Evolutionary conservation across 805 yeast species (phyloP).

Genomic region (Hanseniaspora opuntiae): DNA sequence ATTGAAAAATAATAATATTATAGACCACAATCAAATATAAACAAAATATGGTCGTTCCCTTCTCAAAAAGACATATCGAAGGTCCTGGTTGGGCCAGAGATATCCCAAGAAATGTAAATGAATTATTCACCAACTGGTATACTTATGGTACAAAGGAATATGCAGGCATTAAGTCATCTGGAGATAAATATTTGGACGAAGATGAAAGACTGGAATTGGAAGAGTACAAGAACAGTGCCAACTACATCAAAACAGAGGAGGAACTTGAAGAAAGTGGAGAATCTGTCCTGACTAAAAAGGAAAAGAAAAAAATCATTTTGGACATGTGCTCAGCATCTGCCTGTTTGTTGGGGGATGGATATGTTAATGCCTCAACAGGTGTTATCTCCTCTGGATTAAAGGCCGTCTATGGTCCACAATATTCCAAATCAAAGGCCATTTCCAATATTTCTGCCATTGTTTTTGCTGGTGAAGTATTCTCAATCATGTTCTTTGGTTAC

Average conservation of each 20-base stretch:
- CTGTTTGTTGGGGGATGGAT: conserved; percentile 74
- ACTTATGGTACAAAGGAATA: conserved; percentile 5
- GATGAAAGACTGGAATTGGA: conserved; percentile 6
- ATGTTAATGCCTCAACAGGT: conserved; percentile 72
- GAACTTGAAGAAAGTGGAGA: conserved; percentile 1
- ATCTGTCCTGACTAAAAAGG: not conserved
- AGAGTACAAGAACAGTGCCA: conserved; percentile 2
- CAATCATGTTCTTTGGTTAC: conserved; percentile 70
- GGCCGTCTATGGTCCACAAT: conserved; percentile 50
- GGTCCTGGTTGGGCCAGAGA: conserved; percentile 31
- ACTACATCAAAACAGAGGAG: conserved; percentile 4
- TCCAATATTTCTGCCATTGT: conserved; percentile 77
- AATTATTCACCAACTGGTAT: conserved; percentile 18
- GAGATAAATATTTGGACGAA: not conserved
- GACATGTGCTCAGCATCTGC: conserved; percentile 12
- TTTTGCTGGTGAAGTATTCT: conserved; percentile 83
- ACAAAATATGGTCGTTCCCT: not conserved
- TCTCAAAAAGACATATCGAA: conserved; percentile 15
- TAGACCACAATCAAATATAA: no score
- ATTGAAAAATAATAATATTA: no score
- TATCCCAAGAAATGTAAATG: conserved; percentile 32
- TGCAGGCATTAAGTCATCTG: not conserved
- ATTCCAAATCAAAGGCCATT: conserved; percentile 52
- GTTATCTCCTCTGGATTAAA: conserved; percentile 62
- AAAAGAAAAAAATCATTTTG: conserved; percentile 6